A percentile compares a stretch with the other conserved stretches of the same genome.
These are phyloP conservation scores for Coprinopsis marcescibilis DNA, from an alignment of 768 basidiomycete species.

Conservation along the genomic window DNA sequence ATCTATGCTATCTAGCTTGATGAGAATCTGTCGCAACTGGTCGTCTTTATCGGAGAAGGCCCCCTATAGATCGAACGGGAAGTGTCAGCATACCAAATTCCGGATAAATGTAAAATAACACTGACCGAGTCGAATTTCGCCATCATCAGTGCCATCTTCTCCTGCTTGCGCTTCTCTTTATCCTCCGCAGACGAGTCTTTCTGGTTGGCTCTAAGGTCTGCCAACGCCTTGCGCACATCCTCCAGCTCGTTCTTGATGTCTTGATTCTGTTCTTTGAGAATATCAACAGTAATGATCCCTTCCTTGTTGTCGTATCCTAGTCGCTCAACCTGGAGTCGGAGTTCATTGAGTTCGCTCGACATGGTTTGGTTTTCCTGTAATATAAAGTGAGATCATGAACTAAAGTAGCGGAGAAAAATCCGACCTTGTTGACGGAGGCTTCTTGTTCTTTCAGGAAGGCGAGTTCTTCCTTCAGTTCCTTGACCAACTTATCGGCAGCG, in stretches of 20 bases:
- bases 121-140: constrained; percentile 93
- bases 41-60: constrained; percentile 95
- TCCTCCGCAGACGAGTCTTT: constrained; percentile 88
- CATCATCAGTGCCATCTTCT: constrained; percentile 99
- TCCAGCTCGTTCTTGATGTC: constrained; percentile 87
- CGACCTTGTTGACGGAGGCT: constrained; percentile 65
- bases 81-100: not conserved
- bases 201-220: constrained; percentile 74
- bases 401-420: constrained; percentile 8
- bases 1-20: constrained; percentile 81
- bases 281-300: constrained; percentile 85
- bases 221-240: constrained; percentile 75
- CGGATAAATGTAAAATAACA: constrained; percentile 12
- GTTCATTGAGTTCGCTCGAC: constrained; percentile 89
- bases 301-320: constrained; percentile 97
- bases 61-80: constrained; percentile 49
- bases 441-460: constrained; percentile 90
- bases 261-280: constrained; percentile 88
- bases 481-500: constrained; percentile 79
- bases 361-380: constrained; percentile 90
- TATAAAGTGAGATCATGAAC: constrained; percentile 1
- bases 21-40: constrained; percentile 76
- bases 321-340: constrained; percentile 86
- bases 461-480: constrained; percentile 86
- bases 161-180: constrained; percentile 98